Conservation (phyloP, 345 rosid species). For the Odontarrhena argentea region DNA sequence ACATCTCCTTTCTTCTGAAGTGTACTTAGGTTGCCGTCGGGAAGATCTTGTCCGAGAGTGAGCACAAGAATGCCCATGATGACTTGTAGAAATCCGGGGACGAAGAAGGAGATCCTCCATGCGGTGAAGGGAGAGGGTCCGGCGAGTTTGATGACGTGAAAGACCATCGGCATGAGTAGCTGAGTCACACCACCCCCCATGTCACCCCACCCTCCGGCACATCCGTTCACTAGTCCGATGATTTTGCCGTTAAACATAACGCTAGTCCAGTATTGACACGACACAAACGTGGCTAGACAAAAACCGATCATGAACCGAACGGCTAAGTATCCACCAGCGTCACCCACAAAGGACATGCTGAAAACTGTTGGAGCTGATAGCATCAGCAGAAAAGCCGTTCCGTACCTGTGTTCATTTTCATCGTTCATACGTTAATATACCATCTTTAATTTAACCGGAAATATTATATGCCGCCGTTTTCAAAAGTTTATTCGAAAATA, state of each 20-base stretch:
- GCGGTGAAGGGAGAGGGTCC: slow-evolving; percentile 74
- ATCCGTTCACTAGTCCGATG: slow-evolving; percentile 75
- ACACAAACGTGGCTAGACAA: slow-evolving; percentile 80
- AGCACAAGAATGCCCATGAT: slow-evolving; percentile 64
- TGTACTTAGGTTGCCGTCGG: slow-evolving; percentile 71
- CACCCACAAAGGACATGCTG: slow-evolving; percentile 64
- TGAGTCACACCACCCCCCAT: slow-evolving; percentile 89
- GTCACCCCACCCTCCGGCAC: slow-evolving; percentile 85
- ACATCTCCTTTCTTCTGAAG: slow-evolving; percentile 67
- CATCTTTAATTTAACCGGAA: too few relatives aligned
- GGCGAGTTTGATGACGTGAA: slow-evolving; percentile 45
- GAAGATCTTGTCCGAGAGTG: slow-evolving; percentile 79
- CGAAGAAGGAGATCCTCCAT: slow-evolving; percentile 80
- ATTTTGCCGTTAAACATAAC: slow-evolving; percentile 80
- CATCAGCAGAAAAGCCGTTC: slow-evolving; percentile 73
- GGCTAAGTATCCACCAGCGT: slow-evolving; percentile 57
- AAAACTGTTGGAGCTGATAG: slow-evolving; percentile 71
- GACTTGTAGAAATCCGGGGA: slow-evolving; percentile 65
- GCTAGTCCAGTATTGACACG: slow-evolving; percentile 84
- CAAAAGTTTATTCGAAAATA: too few relatives aligned
- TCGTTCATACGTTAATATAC: too few relatives aligned
- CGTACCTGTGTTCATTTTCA: slow-evolving; percentile 38
- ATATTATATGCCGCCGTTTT: too few relatives aligned
- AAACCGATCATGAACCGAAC: slow-evolving; percentile 86
- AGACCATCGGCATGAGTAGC: slow-evolving; percentile 74